A percentile compares a stretch with the other conserved stretches of the same genome.
Evolutionary conservation across 129 eudicot genomes (phyloP).

Genomic region (Ambrosia trifida): DNA sequence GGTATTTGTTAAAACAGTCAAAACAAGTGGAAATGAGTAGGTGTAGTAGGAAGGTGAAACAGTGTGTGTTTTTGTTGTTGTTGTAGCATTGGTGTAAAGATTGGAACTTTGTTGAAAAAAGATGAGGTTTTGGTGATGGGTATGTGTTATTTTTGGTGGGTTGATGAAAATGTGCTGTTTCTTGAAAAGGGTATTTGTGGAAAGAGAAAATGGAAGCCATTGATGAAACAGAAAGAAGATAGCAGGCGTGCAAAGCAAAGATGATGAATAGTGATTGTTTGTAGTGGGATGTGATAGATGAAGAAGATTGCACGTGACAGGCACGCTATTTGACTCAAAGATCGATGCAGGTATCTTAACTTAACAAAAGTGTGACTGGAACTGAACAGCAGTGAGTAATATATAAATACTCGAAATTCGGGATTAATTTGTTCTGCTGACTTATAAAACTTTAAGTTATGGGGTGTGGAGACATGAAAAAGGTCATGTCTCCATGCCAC

Average conservation of each 20-base stretch:
- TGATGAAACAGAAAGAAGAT: constrained; percentile 38
- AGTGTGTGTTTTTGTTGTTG: constrained; percentile 16
- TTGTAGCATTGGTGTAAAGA: too few relatives aligned
- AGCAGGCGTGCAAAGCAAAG: constrained; percentile 23
- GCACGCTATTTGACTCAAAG: constrained; percentile 44
- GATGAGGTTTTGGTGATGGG: too few relatives aligned
- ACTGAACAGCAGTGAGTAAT: background rate
- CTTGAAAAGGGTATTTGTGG: constrained; percentile 32
- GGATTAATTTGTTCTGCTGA: background rate
- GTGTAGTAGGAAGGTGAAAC: background rate
- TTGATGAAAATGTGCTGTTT: constrained; percentile 7
- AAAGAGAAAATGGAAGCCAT: constrained; percentile 37
- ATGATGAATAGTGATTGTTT: constrained; percentile 27
- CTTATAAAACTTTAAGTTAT: background rate
- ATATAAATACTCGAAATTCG: constrained; percentile 5
- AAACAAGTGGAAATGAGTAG: constrained; percentile 3
- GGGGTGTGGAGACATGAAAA: too few relatives aligned
- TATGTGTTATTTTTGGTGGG: background rate
- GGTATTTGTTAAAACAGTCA: constrained; percentile 8
- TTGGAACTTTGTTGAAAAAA: too few relatives aligned
- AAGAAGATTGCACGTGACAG: constrained; percentile 40
- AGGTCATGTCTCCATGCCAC: too few relatives aligned
- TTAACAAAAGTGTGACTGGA: constrained; percentile 18
- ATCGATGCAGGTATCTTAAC: constrained; percentile 35
- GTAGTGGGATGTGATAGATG: constrained; percentile 24